Percentiles rank a stretch among this genome's conserved stretches.
These are phyloP conservation scores for Starmerella stigmatis DNA, from an alignment of 805 yeast species.

Conservation along the genomic window DNA sequence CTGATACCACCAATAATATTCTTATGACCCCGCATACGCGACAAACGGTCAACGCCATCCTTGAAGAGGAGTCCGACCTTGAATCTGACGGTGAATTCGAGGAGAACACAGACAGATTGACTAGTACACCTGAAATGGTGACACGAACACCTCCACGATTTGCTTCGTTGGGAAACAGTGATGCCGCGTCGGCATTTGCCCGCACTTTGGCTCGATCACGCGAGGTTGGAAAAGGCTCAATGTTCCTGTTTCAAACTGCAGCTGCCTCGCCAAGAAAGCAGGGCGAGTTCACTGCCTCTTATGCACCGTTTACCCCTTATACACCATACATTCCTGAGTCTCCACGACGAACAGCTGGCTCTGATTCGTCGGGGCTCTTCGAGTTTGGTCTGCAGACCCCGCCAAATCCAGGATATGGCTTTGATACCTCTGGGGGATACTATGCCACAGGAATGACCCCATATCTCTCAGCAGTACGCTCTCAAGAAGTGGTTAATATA, in stretches of 20 bases:
- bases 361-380: slow-evolving; percentile 3
- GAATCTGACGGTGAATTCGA: slow-evolving; percentile 16
- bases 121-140: neutral
- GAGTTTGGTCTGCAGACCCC: slow-evolving; percentile 18
- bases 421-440: slow-evolving; percentile 6
- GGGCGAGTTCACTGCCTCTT: too few relatives aligned
- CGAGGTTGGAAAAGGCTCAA: slow-evolving; percentile 15
- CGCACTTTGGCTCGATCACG: slow-evolving; percentile 18
- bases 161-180: slow-evolving; percentile 18
- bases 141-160: slow-evolving; percentile 19
- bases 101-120: neutral
- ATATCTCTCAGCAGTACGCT: slow-evolving; percentile 3
- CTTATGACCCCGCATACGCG: slow-evolving; percentile 5
- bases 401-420: slow-evolving; percentile 16
- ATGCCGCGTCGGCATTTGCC: slow-evolving; percentile 23
- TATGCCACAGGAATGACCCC: slow-evolving; percentile 22
- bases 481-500: slow-evolving; percentile 1
- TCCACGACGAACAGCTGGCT: slow-evolving; percentile 3
- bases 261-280: slow-evolving; percentile 16
- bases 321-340: slow-evolving; percentile 16
- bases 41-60: neutral
- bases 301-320: slow-evolving; percentile 10
- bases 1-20: neutral
- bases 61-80: slow-evolving; percentile 6
- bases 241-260: slow-evolving; percentile 18